A percentile compares a stretch with the other conserved stretches of the same genome.
phyloP scores from a whole-genome alignment of 2,329 filamentous ascomycete genomes.

The Colletotrichum echinochloae region DNA sequence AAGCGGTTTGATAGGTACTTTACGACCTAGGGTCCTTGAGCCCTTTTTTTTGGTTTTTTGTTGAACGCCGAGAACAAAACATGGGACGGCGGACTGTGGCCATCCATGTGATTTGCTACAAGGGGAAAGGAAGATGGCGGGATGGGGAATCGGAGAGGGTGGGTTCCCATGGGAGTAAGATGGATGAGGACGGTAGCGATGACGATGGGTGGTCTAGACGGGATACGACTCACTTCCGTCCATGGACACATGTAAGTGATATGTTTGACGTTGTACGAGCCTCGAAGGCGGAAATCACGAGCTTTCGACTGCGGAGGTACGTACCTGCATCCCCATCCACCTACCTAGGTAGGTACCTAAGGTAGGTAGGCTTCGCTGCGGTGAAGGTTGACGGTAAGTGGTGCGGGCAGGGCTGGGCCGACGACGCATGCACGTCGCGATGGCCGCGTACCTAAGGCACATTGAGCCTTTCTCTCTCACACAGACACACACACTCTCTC shows the following conservation, averaged over 20 bases:
- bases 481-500: too few species aligned
- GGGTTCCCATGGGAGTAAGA: background rate
- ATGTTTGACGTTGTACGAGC: background rate
- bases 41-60: conserved; percentile 28
- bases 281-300: conserved; percentile 6
- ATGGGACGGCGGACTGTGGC: conserved; percentile 5
- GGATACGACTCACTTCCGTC: background rate
- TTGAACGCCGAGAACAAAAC: conserved; percentile 34
- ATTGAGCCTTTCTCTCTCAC: conserved; percentile 19
- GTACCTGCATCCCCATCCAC: background rate
- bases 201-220: background rate
- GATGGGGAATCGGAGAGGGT: background rate
- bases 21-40: conserved; percentile 18
- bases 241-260: background rate
- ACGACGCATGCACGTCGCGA: conserved; percentile 27
- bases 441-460: conserved; percentile 38
- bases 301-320: conserved; percentile 4
- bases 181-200: background rate
- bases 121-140: conserved; percentile 16
- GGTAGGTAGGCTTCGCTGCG: background rate
- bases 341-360: background rate
- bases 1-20: background rate
- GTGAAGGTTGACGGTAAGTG: conserved; percentile 1
- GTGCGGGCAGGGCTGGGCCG: background rate
- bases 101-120: conserved; percentile 29